Evolutionary conservation across 2,329 filamentous ascomycete genomes (phyloP), one percentile per base, ranked within the genome.

Genomic region (Apiospora rasikravindrae): DNA sequence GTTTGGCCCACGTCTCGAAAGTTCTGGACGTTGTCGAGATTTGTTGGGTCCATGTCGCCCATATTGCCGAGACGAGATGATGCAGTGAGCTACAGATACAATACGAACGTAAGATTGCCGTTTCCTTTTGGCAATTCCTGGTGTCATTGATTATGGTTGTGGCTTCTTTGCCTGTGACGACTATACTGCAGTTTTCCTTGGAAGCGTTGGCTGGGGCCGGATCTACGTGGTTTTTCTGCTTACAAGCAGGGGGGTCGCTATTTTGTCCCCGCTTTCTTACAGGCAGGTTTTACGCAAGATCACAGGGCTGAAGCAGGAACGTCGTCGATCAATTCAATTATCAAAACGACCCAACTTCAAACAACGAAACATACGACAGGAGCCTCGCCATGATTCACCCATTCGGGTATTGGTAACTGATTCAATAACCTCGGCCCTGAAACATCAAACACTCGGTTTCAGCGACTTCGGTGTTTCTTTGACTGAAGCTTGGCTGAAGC

Each of bases 1-100:
- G 89, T 90, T 74, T 86, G 84, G 53, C 91, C 93, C 61, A 95
- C 91, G 85, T 96, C 93, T 72, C 94, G 90, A 79, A 95, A 94
- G 81, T 96, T 96, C 77, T 92, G 83, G 69, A 95, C 86, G 70
- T 87, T 87, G 72, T 91, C 66, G 66, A 67, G 22, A 19, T 10
- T 47, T n/a, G 66, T n/a, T 22, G 19, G 13, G 24, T 33, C 66
- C 66, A 67, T 67, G n/a, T 45, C 44, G 40, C 66, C 66, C 14
- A 33, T 64, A 11, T 22, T 64, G 57, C 16, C 29, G 19, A n/a
- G 8, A 40, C 13, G n/a, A n/a, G n/a, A 14, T 51, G 10, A 13
- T 40, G 33, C 53, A 61, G n/a, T 24, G 33, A 22, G 6, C 2
- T n/a, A 22, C 29, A 22, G 29, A 37, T 37, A 24, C 22, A 40